Conservation (phyloP, 208 protist species). For the Crithidia brevicula region DNA sequence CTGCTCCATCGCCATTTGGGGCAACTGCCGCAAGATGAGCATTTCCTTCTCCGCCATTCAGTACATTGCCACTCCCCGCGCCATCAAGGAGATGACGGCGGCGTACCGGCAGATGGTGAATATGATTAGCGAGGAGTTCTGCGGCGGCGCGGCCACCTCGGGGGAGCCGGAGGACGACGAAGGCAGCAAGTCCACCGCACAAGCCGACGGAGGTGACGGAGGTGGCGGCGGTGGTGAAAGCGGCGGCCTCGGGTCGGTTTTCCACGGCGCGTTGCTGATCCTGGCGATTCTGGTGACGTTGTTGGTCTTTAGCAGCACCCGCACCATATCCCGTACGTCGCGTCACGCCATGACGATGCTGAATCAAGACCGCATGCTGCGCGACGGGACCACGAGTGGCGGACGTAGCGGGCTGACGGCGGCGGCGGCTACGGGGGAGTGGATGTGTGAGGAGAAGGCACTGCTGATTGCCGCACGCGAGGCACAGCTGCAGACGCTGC, state of each 20-base stretch:
- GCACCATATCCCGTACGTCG: conserved; percentile 39
- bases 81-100: conserved; percentile 77
- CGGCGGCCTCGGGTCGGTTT: conserved; percentile 39
- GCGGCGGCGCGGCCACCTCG: conserved; percentile 32
- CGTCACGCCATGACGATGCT: conserved; percentile 34
- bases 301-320: conserved; percentile 55
- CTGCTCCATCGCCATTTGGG: conserved; percentile 71
- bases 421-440: conserved; percentile 7
- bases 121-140: conserved; percentile 75
- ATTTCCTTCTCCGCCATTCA: conserved; percentile 71
- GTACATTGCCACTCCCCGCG: conserved; percentile 69
- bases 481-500: conserved; percentile 76
- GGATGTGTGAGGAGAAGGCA: conserved; percentile 60
- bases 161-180: conserved; percentile 12
- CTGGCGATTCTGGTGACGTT: conserved; percentile 66
- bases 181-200: conserved; percentile 1
- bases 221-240: conserved; percentile 21
- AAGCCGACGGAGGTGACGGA: conserved; percentile 8
- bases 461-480: conserved; percentile 66
- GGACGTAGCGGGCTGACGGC: background rate
- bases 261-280: conserved; percentile 69
- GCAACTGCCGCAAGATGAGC: conserved; percentile 80
- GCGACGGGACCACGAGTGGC: background rate
- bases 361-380: conserved; percentile 20
- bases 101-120: conserved; percentile 80